These are phyloP conservation scores for Spiraea crenata DNA, from an alignment of 331 rosid species.

Conservation along the genomic window DNA sequence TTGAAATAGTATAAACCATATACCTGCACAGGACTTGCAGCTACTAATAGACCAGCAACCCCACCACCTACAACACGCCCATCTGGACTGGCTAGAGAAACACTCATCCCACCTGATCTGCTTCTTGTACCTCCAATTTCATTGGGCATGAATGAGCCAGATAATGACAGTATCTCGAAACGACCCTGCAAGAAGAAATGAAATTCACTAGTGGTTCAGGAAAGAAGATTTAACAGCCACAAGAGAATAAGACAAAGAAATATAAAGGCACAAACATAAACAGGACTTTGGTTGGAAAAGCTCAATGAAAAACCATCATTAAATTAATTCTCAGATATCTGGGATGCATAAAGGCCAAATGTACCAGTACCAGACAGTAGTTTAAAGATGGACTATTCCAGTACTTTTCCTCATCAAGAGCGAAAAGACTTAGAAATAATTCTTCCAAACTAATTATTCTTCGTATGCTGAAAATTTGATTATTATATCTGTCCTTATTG, in stretches of 20 bases:
- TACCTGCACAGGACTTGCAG: constrained; percentile 97
- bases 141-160: constrained; percentile 92
- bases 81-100: constrained; percentile 89
- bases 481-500: not conserved
- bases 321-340: not conserved
- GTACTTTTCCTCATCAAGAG: not conserved
- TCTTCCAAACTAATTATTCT: not conserved
- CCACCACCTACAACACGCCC: constrained; percentile 99
- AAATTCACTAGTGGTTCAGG: constrained; percentile 3
- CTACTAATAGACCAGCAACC: constrained; percentile 91
- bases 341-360: not conserved
- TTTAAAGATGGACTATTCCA: not conserved
- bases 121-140: constrained; percentile 90
- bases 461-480: not conserved
- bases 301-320: not conserved
- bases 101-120: constrained; percentile 98
- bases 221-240: not conserved
- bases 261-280: not conserved
- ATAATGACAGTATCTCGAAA: constrained; percentile 82
- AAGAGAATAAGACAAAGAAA: not conserved
- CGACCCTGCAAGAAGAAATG: constrained; percentile 64
- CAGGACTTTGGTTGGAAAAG: not conserved
- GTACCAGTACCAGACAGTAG: not conserved
- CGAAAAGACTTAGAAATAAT: not conserved
- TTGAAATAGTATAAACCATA: not conserved